These are phyloP conservation scores for Aureobasidium sp. DNA, from an alignment of 2,329 filamentous ascomycete genomes.

Conservation along the genomic window DNA sequence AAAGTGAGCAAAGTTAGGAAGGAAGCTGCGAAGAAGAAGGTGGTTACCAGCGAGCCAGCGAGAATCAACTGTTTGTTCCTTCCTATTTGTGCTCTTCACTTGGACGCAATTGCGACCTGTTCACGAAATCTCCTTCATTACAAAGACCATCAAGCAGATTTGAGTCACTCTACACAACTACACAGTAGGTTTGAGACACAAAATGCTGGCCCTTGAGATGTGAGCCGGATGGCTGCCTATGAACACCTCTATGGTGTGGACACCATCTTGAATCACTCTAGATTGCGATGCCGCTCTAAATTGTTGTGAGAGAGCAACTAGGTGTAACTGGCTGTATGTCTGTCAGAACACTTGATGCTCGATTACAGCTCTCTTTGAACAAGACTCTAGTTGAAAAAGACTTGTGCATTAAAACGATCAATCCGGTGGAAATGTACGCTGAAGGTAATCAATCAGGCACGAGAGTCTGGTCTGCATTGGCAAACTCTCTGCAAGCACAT, in stretches of 20 bases:
- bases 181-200: background rate
- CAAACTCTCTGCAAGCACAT: background rate
- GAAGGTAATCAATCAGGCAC: background rate
- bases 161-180: background rate
- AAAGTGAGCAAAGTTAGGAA: background rate
- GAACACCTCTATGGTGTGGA: background rate
- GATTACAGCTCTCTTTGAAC: background rate
- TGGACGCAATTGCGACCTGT: no score
- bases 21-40: background rate
- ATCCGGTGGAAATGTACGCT: background rate
- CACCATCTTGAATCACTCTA: background rate
- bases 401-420: background rate
- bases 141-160: background rate
- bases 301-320: background rate
- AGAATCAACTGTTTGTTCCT: background rate
- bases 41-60: background rate
- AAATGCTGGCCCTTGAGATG: background rate
- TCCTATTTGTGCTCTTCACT: background rate
- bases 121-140: background rate
- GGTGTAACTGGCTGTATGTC: background rate
- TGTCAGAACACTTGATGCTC: background rate
- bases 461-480: background rate
- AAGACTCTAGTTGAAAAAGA: background rate
- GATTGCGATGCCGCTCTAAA: background rate
- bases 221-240: background rate